A percentile compares a stretch with the other conserved stretches of the same genome.
These are phyloP conservation scores for Pseudozyma sp. DNA, from an alignment of 1,284 basidiomycete genomes.

Conservation along the genomic window DNA sequence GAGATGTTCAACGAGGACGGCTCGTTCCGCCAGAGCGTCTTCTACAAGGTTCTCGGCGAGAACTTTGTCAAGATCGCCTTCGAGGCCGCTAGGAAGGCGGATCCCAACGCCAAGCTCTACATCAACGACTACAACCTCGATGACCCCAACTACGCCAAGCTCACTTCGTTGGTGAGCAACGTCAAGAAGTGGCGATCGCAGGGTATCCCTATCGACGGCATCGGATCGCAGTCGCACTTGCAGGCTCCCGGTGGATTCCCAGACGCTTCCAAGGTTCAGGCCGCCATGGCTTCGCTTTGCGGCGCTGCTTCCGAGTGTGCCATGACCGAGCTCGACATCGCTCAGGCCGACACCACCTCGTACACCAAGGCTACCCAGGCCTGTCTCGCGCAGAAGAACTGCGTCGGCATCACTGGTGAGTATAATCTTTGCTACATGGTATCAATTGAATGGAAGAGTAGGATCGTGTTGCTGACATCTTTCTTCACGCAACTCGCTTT, in stretches of 20 bases:
- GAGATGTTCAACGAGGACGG: slow-evolving; percentile 37
- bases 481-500: too few relatives aligned
- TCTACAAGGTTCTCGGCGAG: slow-evolving; percentile 33
- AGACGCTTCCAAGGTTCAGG: slow-evolving; percentile 12
- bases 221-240: slow-evolving; percentile 32
- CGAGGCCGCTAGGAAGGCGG: slow-evolving; percentile 14
- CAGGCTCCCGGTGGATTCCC: slow-evolving; percentile 12
- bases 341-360: neutral
- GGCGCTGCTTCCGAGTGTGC: slow-evolving; percentile 19
- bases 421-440: too few relatives aligned
- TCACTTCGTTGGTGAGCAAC: slow-evolving; percentile 6
- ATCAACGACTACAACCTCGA: slow-evolving; percentile 37
- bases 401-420: slow-evolving; percentile 19
- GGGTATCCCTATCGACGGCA: slow-evolving; percentile 29
- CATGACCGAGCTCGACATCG: slow-evolving; percentile 31
- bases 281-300: slow-evolving; percentile 16
- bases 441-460: too few relatives aligned
- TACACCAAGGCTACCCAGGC: slow-evolving; percentile 19
- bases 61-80: slow-evolving; percentile 28
- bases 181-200: slow-evolving; percentile 28
- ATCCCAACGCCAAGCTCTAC: slow-evolving; percentile 26
- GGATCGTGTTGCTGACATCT: too few relatives aligned
- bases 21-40: slow-evolving; percentile 12
- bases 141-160: slow-evolving; percentile 19
- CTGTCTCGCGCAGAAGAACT: slow-evolving; percentile 16